Evolutionary conservation across 2,329 filamentous ascomycete species (phyloP), one percentile per base, ranked within the genome.

Genomic region (Colletotrichum filicis): DNA sequence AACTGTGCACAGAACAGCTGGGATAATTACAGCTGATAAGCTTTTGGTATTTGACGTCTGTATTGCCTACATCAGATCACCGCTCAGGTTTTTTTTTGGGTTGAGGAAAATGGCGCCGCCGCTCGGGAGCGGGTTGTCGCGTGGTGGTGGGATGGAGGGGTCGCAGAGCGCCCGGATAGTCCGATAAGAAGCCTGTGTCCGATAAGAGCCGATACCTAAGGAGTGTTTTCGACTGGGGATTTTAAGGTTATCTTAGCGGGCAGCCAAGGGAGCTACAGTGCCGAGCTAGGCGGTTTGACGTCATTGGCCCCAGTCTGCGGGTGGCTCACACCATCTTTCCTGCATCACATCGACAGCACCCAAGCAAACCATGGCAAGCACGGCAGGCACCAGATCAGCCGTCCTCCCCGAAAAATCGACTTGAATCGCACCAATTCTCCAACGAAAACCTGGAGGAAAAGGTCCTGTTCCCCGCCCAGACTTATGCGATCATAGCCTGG

Each of bases 171-270:
- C 11, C 8, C 12, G 30, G 16, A 4, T 7, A 46, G 35, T 49
- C 28, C 37, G 66, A 73, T 66, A 61, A 66, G 60, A 24, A 26
- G 22, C 42, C 73, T 11, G 8, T 32, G 30, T 32, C 30, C 37
- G 73, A 74, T 74, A 74, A 71, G 61, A 22, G 2, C 30, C 49
- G 52, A 74, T 69, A n/a, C n/a, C n/a, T n/a, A 66, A 32, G 30
- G 9, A 32, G 30, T 32, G 30, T 32, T 42, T 42, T 6, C 28
- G 30, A 32, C 53, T 37, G 22, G 26, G 24, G 9, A 30, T 57
- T 63, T 74, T 70, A 74, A 64, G 66, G 73, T 74, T 74, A 74
- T 74, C 73, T 74, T 74, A 74, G 73, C 71, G 62, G 61, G 35
- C 32, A 53, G 66, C 66, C 73, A 73, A 73, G 63, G 28, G 52